These are phyloP conservation scores for Pseudodiploospora longispora DNA, from an alignment of 2,329 filamentous ascomycete genomes.

Conservation along the genomic window DNA sequence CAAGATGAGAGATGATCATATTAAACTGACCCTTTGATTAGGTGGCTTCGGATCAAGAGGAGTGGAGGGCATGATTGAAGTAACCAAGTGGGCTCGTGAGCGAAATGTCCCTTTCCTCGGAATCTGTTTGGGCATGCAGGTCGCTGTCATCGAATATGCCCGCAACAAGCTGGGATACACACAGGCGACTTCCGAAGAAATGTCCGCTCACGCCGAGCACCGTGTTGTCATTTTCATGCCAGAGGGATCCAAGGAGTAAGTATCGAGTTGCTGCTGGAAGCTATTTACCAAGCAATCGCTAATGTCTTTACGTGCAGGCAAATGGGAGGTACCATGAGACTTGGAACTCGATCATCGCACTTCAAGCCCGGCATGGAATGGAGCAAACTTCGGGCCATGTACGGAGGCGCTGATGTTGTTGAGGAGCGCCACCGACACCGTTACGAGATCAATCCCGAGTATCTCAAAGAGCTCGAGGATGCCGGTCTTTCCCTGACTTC, in stretches of 20 bases:
- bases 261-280: constrained; percentile 3
- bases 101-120: constrained; percentile 77
- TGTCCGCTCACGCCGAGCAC: constrained; percentile 49
- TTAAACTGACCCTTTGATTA: constrained; percentile 1
- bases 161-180: constrained; percentile 62
- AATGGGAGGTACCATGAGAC: constrained; percentile 79
- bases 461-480: constrained; percentile 58
- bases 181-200: constrained; percentile 48
- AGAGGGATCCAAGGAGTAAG: constrained; percentile 44
- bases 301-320: constrained; percentile 18
- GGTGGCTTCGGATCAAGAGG: constrained; percentile 77
- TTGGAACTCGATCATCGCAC: constrained; percentile 64
- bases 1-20: no score
- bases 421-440: constrained; percentile 78
- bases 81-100: constrained; percentile 78
- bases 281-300: background rate
- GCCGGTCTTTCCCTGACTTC: constrained; percentile 69
- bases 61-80: constrained; percentile 82
- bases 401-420: constrained; percentile 50
- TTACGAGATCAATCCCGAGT: constrained; percentile 82
- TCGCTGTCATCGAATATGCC: constrained; percentile 84
- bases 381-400: constrained; percentile 69
- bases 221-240: constrained; percentile 87
- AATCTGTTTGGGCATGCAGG: constrained; percentile 87
- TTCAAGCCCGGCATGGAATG: constrained; percentile 73